A percentile compares a stretch with the other conserved stretches of the same genome.
phyloP scores from a whole-genome alignment of 1,284 basidiomycete genomes.

The Boletus sp. region DNA sequence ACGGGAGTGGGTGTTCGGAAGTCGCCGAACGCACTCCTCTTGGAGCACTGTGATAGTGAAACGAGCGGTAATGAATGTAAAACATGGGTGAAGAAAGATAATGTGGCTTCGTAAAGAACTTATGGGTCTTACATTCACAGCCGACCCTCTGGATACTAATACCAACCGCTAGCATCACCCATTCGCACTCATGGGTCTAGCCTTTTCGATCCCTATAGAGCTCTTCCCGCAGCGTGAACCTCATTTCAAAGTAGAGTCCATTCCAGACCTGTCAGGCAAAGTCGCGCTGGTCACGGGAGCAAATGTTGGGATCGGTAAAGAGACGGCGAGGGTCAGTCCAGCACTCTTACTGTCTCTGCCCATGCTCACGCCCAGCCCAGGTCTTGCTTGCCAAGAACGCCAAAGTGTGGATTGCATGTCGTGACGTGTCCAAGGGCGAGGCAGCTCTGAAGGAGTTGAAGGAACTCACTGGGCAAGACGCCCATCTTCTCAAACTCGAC shows the following conservation, averaged over 20 bases:
- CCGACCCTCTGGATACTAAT: background rate
- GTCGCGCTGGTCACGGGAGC: conserved; percentile 43
- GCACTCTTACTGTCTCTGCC: background rate
- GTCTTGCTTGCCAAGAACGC: conserved; percentile 53
- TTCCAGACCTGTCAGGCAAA: conserved; percentile 49
- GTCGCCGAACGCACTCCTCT: too few relatives aligned
- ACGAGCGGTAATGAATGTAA: too few relatives aligned
- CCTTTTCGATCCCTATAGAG: conserved; percentile 11
- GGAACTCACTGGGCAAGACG: conserved; percentile 41
- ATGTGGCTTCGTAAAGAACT: too few relatives aligned
- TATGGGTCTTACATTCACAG: too few relatives aligned
- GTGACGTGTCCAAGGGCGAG: conserved; percentile 45
- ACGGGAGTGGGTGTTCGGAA: too few relatives aligned
- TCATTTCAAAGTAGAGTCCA: conserved; percentile 41
- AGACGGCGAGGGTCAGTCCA: conserved; percentile 24
- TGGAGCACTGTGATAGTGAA: too few relatives aligned
- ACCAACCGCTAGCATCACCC: too few relatives aligned
- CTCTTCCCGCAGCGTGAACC: conserved; percentile 43
- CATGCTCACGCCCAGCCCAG: conserved; percentile 19
- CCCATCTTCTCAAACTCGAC: conserved; percentile 54
- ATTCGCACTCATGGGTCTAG: conserved; percentile 11
- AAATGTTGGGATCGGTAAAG: conserved; percentile 37
- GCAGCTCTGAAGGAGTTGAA: conserved; percentile 49
- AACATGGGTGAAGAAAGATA: too few relatives aligned
- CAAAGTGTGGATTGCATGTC: conserved; percentile 61